Base-by-base conservation (phyloP, 352 stramenopile species). In the Phytophthora cactorum region DNA sequence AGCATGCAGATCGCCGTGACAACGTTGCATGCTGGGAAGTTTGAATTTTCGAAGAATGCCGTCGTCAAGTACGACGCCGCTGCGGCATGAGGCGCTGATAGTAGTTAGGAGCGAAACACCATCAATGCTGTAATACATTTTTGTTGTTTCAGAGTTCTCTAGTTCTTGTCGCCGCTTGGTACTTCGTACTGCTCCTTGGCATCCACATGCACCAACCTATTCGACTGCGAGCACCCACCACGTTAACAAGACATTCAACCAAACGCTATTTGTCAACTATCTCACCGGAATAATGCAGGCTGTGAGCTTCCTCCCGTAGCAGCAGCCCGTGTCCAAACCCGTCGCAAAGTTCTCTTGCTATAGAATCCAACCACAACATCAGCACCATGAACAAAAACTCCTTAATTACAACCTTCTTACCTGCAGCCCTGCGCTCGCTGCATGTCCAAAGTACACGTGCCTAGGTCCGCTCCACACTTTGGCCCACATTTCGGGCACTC, bases 371-470 rank as follows among this genome's bases (percentile, higher is more conserved):
- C 22, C 12, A 45, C 38, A 34, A 50, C 4, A 14, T 60, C 5
- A 68, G 5, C 29, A 47, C 11, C 9, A 54, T 22, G 22, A 52
- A 34, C 31, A 55, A 32, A 9, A 2, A 52, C 34, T 8, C 11
- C 4, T 46, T 5, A 7, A 50, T 22, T 59, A 12, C 32, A 5
- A 11, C 27, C n/a, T 34, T 15, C 63, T 50, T 49, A 89, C 77
- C 79, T 98, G 92, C 5, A 98, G 64, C 9, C 91, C 91, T 12
- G 83, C 69, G 50, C 78, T 74, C 6, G 93, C 93, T 70, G 97
- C 91, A 78, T 98, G 93, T 32, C 93, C 93, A 85, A 98, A 98
- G 62, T 96, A 90, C 7, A 98, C 81, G 59, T 89, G 86, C 22
- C 81, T 53, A 2, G 92, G 88, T 12, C 93, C 93, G 1, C 60